phyloP scores from a whole-genome alignment of 2,329 filamentous ascomycete genomes.

The Penicillium oxalicum region DNA sequence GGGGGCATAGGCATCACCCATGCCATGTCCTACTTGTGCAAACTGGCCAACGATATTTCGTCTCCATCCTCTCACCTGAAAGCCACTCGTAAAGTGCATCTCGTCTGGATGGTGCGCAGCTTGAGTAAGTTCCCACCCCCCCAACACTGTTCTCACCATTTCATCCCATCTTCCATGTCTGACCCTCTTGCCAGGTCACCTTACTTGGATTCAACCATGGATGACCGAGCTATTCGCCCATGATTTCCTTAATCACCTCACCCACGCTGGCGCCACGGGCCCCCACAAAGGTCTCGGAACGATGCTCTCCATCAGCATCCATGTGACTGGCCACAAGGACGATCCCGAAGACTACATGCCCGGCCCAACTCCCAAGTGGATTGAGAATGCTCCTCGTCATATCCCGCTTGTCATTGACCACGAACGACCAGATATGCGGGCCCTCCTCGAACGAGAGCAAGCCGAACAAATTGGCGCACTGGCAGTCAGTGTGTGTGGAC shows the following conservation, averaged over 20 bases:
- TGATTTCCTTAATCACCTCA: constrained; percentile 18
- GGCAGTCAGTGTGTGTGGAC: constrained; percentile 36
- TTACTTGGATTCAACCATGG: constrained; percentile 32
- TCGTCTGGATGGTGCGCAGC: constrained; percentile 32
- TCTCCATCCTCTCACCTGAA: constrained; percentile 13
- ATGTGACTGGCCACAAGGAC: constrained; percentile 22
- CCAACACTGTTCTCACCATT: too few species aligned
- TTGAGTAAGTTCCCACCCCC: constrained; percentile 17
- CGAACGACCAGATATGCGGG: constrained; percentile 24
- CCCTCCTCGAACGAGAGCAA: constrained; percentile 23
- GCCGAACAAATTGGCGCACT: constrained; percentile 28
- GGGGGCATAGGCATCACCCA: constrained; percentile 37
- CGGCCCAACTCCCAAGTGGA: constrained; percentile 22
- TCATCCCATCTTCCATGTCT: background rate
- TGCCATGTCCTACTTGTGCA: constrained; percentile 30
- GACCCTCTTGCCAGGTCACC: constrained; percentile 21
- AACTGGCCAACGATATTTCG: constrained; percentile 23
- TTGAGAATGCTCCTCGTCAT: constrained; percentile 18
- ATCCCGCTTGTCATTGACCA: constrained; percentile 22
- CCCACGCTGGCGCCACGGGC: constrained; percentile 17
- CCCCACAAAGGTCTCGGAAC: constrained; percentile 24
- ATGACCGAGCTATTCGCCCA: constrained; percentile 28
- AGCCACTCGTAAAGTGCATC: constrained; percentile 24
- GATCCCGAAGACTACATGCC: constrained; percentile 23
- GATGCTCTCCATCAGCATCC: constrained; percentile 25